Evolutionary conservation across 148 eudicot genomes (phyloP), one percentile per base, ranked within the genome.

Genomic region (Rhododendron ovatum): DNA sequence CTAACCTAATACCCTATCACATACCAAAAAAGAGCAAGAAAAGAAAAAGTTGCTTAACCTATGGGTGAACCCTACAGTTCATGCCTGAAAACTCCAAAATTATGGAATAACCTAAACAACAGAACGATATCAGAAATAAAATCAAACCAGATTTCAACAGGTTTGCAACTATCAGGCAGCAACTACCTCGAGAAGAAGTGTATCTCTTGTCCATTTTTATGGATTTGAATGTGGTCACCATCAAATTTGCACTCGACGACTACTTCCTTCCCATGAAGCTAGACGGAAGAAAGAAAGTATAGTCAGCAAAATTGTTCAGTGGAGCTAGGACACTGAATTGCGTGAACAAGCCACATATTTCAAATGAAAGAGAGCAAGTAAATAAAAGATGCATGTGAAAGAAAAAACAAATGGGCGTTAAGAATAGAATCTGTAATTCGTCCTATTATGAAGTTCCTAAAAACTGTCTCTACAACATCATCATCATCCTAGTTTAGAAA

Each of bases 221-320:
- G 99, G 81, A 96, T 88, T 85, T 94, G 98, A 84, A 96, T 94
- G 83, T 98, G 92, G 47, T 92, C 95, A 61, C 99, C 99, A 73
- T 95, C 99, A 86, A 96, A 95, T 87, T 96, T 96, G 90, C 98
- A 95, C 88, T 96, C 99, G 5, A 88, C 94, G 48, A 95, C 95
- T 10, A 96, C 94, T 83, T 95, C 98, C 91, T 96, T 96, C 61
- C 99, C 98, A 82, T 94, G 97, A 85, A 96, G 90, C 93, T 93
- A 86, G 50, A 69, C 47, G 43, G 48, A 55, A 63, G 63, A 43
- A 73, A 59, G 75, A 28, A 61, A 78, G 61, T 82, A 85, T 39
- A 41, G 83, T 47, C 33, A 47, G 17, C 26, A 67, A 55, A 63
- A 80, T 61, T 14, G 85, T 53, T 67, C 35, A 47, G 45, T 47